Base-by-base conservation (phyloP, 2,329 filamentous ascomycete genomes). In the Thielaviopsis euricoi region DNA sequence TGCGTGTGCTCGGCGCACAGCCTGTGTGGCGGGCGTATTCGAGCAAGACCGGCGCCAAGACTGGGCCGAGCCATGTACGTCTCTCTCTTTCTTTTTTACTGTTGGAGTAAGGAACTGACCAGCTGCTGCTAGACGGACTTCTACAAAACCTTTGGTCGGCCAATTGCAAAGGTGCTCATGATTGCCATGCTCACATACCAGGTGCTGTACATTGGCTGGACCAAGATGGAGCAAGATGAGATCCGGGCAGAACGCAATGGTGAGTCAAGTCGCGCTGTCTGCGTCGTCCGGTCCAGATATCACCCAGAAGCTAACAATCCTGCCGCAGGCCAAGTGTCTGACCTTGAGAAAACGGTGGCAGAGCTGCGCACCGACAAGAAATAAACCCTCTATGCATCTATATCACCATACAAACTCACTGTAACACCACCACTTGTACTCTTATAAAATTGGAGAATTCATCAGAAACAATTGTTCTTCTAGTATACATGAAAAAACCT, bases 181-280 rank as follows among this genome's bases (percentile, higher is more conserved):
- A 77, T 86, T 66, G 86, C 87, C 57, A 78, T 89, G 58, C 82
- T 88, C 66, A 85, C 83, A 1, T 93, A 91, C 68, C 87, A 93
- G 70, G 65, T 86, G n/a, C 70, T 78, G 15, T 91, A 90, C 71
- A 88, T 80, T 73, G 72, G 71, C 15, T 93, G 87, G 87, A 67
- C 80, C 43, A 87, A 84, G 69, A 74, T 91, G 55, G 87, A 90
- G 69, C 78, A 79, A 37, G 76, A 87, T 57, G 87, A 93, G 71
- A 73, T 79, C 58, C 59, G 56, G 43, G 22, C 37, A 1, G 15
- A 43, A 15, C 60, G 58, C 22, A 57, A 55, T 6, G 60, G 58
- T 60, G 22, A 46, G 53, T 46, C 33, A 21, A 25, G 55, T 33
- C 29, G 7, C n/a, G n/a, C n/a, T n/a, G n/a, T n/a, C n/a, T n/a